Percentiles rank a stretch among this genome's conserved stretches.
Evolutionary conservation across 2,329 filamentous ascomycete genomes (phyloP).

Genomic region (Alternaria novae-zelandiae): DNA sequence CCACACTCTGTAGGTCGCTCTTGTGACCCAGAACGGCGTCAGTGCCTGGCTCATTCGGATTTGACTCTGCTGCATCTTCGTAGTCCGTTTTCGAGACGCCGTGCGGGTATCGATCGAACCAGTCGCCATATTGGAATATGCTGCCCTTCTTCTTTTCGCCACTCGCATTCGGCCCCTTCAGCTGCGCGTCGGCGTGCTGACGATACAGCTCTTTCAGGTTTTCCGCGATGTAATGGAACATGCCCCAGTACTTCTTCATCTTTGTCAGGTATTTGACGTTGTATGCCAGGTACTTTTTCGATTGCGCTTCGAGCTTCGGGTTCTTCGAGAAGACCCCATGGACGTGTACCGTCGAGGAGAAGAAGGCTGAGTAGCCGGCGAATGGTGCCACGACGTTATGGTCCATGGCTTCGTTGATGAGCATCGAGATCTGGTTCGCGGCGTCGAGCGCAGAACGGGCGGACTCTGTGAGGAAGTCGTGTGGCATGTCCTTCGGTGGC

Average conservation of each 20-base stretch:
- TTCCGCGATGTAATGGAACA: constrained; percentile 97
- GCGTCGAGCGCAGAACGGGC: constrained; percentile 79
- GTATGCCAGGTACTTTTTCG: constrained; percentile 82
- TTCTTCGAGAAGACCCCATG: constrained; percentile 90
- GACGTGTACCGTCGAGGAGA: constrained; percentile 93
- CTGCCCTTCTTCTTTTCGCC: constrained; percentile 50
- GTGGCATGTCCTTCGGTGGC: constrained; percentile 74
- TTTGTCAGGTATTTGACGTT: constrained; percentile 91
- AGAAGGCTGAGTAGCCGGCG: constrained; percentile 91
- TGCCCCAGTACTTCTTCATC: constrained; percentile 98
- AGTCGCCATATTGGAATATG: constrained; percentile 95
- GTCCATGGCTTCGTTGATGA: constrained; percentile 80
- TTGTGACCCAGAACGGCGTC: constrained; percentile 90
- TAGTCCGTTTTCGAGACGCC: constrained; percentile 86
- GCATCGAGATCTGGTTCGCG: constrained; percentile 82
- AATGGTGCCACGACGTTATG: constrained; percentile 89
- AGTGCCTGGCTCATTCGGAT: constrained; percentile 78
- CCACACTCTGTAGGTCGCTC: constrained; percentile 88
- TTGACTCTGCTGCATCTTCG: constrained; percentile 72
- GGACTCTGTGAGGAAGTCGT: constrained; percentile 77
- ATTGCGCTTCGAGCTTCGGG: constrained; percentile 72
- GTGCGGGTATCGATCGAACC: constrained; percentile 94
- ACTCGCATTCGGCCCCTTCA: constrained; percentile 63
- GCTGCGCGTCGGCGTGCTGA: constrained; percentile 80
- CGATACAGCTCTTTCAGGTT: constrained; percentile 89